Percentiles rank a stretch among this genome's conserved stretches.
These are phyloP conservation scores for Rhodosporidiobolus odoratus DNA, from an alignment of 768 basidiomycete species.

Conservation along the genomic window DNA sequence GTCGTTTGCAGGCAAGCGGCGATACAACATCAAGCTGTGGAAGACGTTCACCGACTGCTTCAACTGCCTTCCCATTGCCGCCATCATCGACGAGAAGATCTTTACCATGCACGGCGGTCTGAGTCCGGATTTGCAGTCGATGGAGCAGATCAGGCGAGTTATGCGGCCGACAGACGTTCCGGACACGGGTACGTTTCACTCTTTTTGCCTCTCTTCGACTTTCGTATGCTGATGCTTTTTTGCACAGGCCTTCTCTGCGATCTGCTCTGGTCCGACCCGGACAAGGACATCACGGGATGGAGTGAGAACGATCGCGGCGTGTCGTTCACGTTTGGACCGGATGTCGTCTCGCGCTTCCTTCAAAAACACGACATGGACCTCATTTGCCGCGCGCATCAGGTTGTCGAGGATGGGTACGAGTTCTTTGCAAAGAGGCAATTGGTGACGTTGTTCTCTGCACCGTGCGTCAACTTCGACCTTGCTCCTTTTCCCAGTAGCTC, in stretches of 20 bases:
- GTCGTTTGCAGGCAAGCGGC: conserved; percentile 77
- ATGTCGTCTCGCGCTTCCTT: conserved; percentile 94
- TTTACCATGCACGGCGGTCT: conserved; percentile 99
- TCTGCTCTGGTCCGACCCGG: conserved; percentile 96
- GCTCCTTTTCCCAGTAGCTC: too few relatives aligned
- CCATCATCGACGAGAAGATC: conserved; percentile 99
- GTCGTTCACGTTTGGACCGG: conserved; percentile 96
- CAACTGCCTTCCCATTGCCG: conserved; percentile 97
- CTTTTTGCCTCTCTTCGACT: not conserved
- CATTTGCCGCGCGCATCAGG: conserved; percentile 97
- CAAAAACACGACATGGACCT: conserved; percentile 99
- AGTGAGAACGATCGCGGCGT: conserved; percentile 98
- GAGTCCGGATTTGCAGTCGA: conserved; percentile 93
- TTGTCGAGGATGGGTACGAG: conserved; percentile 98
- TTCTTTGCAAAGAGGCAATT: conserved; percentile 97
- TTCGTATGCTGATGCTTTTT: not conserved
- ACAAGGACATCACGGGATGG: conserved; percentile 99
- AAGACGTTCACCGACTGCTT: conserved; percentile 99
- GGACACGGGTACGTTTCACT: conserved; percentile 69
- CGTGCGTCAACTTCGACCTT: conserved; percentile 44
- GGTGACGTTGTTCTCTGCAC: conserved; percentile 94
- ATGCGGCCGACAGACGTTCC: conserved; percentile 99
- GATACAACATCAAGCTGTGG: conserved; percentile 99
- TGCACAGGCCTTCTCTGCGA: conserved; percentile 84
- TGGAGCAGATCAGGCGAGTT: conserved; percentile 99